A percentile compares a stretch with the other conserved stretches of the same genome.
phyloP scores from a whole-genome alignment of 2,329 filamentous ascomycete genomes.

The Lachnellula cervina region DNA sequence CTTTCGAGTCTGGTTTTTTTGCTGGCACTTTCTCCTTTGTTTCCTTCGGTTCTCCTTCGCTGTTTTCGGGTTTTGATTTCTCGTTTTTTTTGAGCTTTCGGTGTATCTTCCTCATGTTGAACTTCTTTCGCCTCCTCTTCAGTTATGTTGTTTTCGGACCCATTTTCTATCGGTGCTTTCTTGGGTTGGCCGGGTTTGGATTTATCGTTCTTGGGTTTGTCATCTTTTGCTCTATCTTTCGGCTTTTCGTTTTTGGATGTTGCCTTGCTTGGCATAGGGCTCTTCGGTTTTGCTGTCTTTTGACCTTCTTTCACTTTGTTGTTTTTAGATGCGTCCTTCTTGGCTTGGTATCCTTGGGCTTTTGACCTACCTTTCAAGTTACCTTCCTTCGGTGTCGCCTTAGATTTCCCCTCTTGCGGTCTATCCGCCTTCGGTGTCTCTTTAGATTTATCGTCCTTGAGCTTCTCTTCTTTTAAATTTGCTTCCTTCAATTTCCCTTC shows the following conservation, averaged over 20 bases:
- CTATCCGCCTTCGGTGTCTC: background rate
- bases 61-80: background rate
- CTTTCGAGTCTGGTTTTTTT: background rate
- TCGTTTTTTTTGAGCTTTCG: background rate
- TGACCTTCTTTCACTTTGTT: background rate
- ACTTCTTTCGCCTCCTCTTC: background rate
- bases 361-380: background rate
- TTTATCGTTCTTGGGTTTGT: background rate
- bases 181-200: background rate
- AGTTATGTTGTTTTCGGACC: background rate
- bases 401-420: background rate
- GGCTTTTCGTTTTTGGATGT: background rate
- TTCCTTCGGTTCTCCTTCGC: background rate
- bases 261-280: background rate
- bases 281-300: background rate
- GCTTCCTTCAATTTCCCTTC: background rate
- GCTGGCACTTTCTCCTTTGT: background rate
- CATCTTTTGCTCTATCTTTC: background rate
- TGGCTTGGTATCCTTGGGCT: background rate
- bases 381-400: background rate
- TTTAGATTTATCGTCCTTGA: background rate
- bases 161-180: background rate
- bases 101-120: background rate
- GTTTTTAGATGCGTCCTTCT: background rate
- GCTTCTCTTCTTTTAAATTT: background rate